Evolutionary conservation across 257 asterid genomes (phyloP).

Genomic region (Fraxinus excelsior): DNA sequence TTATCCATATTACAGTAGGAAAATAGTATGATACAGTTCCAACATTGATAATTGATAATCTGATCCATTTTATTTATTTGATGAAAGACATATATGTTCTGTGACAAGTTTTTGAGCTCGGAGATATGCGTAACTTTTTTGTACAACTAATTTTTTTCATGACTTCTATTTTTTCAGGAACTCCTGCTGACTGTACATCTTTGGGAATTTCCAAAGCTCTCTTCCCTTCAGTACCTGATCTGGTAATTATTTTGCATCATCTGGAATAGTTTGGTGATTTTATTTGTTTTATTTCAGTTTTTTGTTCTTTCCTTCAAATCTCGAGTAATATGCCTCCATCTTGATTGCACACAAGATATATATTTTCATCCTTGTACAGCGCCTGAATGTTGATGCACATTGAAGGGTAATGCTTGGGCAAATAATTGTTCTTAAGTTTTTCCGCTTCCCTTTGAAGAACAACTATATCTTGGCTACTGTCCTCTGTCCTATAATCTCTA

Average conservation of each 20-base stretch:
- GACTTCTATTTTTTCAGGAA: slow-evolving; percentile 16
- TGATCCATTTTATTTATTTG: slow-evolving; percentile 4
- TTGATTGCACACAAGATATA: neutral
- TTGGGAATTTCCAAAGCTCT: slow-evolving; percentile 74
- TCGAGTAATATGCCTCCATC: neutral
- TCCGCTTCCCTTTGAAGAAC: slow-evolving; percentile 1
- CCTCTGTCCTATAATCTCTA: neutral
- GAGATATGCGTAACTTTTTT: neutral
- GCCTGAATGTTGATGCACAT: slow-evolving; percentile 3
- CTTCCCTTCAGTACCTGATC: slow-evolving; percentile 73
- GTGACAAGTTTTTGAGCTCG: neutral
- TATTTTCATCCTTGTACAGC: neutral
- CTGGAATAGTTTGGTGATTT: neutral
- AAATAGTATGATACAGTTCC: neutral
- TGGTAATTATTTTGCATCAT: slow-evolving; percentile 43
- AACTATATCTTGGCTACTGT: slow-evolving; percentile 8
- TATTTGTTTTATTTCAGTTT: neutral
- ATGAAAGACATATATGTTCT: slow-evolving; percentile 7
- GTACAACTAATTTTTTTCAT: neutral
- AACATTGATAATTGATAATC: neutral
- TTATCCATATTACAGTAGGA: neutral
- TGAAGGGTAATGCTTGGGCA: slow-evolving; percentile 6
- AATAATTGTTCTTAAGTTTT: neutral
- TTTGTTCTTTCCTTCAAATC: neutral
- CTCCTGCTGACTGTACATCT: slow-evolving; percentile 42